phyloP scores from a whole-genome alignment of 768 basidiomycete species.

The Rubroboletus pulcherrimus region DNA sequence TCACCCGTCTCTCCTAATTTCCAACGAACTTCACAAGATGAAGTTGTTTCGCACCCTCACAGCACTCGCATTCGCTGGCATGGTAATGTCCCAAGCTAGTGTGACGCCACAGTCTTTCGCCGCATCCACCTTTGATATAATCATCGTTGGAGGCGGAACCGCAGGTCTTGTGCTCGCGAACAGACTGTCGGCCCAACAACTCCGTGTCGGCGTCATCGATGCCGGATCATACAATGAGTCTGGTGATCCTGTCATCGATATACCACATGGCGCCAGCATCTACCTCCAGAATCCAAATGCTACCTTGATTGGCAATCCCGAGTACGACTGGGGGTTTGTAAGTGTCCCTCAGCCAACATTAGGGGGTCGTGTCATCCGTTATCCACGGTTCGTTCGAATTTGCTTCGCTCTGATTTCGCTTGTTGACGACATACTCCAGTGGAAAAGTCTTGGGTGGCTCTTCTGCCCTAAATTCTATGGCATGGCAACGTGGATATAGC shows the following conservation, averaged over 20 bases:
- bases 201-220: not conserved
- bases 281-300: not conserved
- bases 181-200: not conserved
- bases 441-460: constrained; percentile 3
- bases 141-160: not conserved
- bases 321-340: not conserved
- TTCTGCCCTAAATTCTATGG: not conserved
- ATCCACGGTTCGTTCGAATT: not conserved
- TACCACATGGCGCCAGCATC: not conserved
- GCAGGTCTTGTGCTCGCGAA: not conserved
- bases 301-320: not conserved
- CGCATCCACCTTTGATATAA: not conserved
- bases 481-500: not conserved
- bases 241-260: not conserved
- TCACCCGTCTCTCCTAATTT: not conserved
- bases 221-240: not conserved
- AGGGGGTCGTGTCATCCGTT: not conserved
- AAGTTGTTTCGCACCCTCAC: not conserved
- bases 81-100: not conserved
- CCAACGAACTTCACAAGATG: not conserved
- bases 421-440: not conserved
- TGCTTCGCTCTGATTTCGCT: not conserved
- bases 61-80: not conserved
- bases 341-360: not conserved
- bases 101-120: not conserved